Evolutionary conservation across 768 basidiomycete genomes (phyloP).

Genomic region (Guyanaporus albipodus): DNA sequence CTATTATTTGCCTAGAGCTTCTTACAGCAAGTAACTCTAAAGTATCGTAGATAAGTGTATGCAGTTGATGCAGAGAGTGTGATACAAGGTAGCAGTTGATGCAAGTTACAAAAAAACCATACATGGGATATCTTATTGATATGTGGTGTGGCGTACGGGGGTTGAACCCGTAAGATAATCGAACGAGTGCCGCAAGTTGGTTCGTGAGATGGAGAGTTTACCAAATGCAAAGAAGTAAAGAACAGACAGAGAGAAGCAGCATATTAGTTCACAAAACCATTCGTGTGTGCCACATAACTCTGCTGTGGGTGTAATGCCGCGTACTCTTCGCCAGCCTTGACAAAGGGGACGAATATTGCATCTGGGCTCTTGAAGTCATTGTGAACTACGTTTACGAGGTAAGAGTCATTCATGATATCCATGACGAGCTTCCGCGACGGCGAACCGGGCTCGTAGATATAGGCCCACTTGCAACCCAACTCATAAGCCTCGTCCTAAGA

Average conservation of each 20-base stretch:
- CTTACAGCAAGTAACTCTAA: conserved; percentile 20
- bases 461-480: conserved; percentile 88
- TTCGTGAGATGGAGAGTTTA: conserved; percentile 13
- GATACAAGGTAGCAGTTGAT: conserved; percentile 30
- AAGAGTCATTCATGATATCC: conserved; percentile 74
- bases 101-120: conserved; percentile 10
- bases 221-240: conserved; percentile 1
- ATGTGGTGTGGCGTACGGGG: conserved; percentile 51
- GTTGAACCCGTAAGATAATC: conserved; percentile 75
- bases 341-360: conserved; percentile 86
- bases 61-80: conserved; percentile 56
- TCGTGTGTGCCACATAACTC: conserved; percentile 31
- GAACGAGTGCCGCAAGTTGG: conserved; percentile 30
- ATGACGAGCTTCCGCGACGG: conserved; percentile 70
- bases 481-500: conserved; percentile 89
- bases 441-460: conserved; percentile 75
- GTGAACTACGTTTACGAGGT: conserved; percentile 94
- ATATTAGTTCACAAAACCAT: conserved; percentile 34
- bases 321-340: conserved; percentile 67
- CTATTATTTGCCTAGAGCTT: conserved; percentile 24
- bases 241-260: neutral
- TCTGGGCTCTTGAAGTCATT: conserved; percentile 87
- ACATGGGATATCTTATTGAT: conserved; percentile 20
- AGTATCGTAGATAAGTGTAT: conserved; percentile 29
- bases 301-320: conserved; percentile 35